A percentile compares a stretch with the other conserved stretches of the same genome.
Evolutionary conservation across 106 monocot species (phyloP).

Genomic region (Acorus calamus): DNA sequence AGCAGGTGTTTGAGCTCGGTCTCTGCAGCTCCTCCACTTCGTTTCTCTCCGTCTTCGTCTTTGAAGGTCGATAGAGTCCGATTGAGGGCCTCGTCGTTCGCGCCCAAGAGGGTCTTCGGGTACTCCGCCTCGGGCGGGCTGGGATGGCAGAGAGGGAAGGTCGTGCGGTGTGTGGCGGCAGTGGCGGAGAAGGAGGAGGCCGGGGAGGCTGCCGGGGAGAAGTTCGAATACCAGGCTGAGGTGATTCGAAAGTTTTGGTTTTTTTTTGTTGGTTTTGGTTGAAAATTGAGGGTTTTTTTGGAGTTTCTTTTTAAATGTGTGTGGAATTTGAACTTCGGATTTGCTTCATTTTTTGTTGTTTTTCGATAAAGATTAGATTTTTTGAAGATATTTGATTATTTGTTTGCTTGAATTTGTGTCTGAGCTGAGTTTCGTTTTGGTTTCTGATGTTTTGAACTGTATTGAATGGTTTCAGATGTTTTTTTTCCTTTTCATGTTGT

Average conservation of each 20-base stretch:
- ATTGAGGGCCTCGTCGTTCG: conserved; percentile 20
- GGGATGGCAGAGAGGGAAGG: conserved; percentile 28
- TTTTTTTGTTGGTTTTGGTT: not conserved
- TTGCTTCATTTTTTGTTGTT: too few species aligned
- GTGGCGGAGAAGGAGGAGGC: conserved; percentile 65
- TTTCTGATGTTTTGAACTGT: too few species aligned
- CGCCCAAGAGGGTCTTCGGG: conserved; percentile 4
- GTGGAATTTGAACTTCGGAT: too few species aligned
- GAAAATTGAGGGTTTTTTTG: not conserved
- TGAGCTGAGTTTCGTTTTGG: too few species aligned
- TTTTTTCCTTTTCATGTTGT: too few species aligned
- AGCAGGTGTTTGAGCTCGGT: conserved; percentile 11
- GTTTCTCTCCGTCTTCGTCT: conserved; percentile 5
- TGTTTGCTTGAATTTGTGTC: too few species aligned
- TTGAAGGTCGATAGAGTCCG: conserved; percentile 5
- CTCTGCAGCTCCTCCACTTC: conserved; percentile 8
- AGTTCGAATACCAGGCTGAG: conserved; percentile 98
- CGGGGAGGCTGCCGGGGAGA: conserved; percentile 57
- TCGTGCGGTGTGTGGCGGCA: conserved; percentile 65
- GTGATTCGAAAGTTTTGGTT: conserved; percentile 13
- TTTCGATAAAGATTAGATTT: too few species aligned
- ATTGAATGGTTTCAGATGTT: too few species aligned
- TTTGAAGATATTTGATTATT: too few species aligned
- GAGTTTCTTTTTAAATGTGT: too few species aligned
- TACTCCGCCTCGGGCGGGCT: conserved; percentile 14